Conservation (phyloP, 768 basidiomycete genomes). For the Symmetrospora coprosmae region DNA sequence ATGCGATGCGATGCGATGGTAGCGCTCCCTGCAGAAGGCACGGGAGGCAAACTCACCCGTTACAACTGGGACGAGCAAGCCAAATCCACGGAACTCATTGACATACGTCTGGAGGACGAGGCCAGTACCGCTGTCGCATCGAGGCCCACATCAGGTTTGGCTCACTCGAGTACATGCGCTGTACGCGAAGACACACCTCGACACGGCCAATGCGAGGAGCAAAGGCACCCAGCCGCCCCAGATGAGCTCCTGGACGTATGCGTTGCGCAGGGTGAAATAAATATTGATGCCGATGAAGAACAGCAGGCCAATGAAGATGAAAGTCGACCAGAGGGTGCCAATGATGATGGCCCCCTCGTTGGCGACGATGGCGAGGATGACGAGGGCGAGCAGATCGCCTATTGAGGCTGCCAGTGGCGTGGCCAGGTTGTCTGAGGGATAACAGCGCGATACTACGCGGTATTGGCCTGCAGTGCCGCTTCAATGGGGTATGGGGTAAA, state of each 20-base stretch:
- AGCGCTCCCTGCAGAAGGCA: not conserved
- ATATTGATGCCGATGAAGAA: slow-evolving; percentile 46
- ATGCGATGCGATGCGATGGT: slow-evolving; percentile 47
- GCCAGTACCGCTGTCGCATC: slow-evolving; percentile 68
- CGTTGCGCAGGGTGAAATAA: slow-evolving; percentile 51
- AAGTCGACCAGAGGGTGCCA: slow-evolving; percentile 45
- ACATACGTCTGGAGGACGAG: slow-evolving; percentile 84
- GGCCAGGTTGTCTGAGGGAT: slow-evolving; percentile 68
- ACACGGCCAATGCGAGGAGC: slow-evolving; percentile 66
- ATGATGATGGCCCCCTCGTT: not conserved
- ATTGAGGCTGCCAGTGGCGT: slow-evolving; percentile 84
- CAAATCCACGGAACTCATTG: slow-evolving; percentile 71
- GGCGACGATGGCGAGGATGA: slow-evolving; percentile 52
- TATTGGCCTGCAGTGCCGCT: not conserved
- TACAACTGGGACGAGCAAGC: slow-evolving; percentile 70
- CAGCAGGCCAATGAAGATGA: slow-evolving; percentile 45
- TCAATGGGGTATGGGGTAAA: not conserved
- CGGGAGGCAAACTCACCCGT: slow-evolving; percentile 47
- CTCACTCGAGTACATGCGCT: not conserved
- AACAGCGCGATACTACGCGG: not conserved
- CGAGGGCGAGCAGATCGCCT: slow-evolving; percentile 80
- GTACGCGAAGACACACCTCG: slow-evolving; percentile 23
- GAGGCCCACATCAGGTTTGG: slow-evolving; percentile 23
- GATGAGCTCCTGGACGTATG: slow-evolving; percentile 55
- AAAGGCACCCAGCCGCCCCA: slow-evolving; percentile 79